Evolutionary conservation across 164 flowering plant species (phyloP), one percentile per base, ranked within the genome.

Genomic region (Vitis amurensis): DNA sequence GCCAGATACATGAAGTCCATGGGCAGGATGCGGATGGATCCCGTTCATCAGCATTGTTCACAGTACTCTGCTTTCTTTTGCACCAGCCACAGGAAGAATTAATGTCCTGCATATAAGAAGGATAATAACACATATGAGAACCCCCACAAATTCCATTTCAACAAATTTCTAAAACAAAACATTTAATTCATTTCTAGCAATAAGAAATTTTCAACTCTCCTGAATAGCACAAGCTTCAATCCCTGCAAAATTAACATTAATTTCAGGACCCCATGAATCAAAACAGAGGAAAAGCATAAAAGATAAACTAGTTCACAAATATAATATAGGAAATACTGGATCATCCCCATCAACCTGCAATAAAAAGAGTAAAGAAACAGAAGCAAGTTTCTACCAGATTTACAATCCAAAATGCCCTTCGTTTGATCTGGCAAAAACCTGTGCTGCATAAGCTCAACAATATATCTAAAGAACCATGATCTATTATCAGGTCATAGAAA

Each of bases 231-330:
- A 85, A 67, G 74, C 69, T 78, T 75, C 59, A 68, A 67, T 4
- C 72, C 88, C 89, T 84, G 89, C 87, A 83, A 78, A 83, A 84
- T 62, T 49, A 78, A 65, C 67, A 79, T 63, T 55, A 59, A 74
- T 44, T 78, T 77, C 78, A 78, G 80, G 68, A 74, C 66, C 44
- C 61, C 71, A 71, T 71, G 49, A 23, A 11, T 44, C 63, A 74
- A 58, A 37, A 37, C 15, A 70, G 67, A n/a, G 51, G 3, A 29
- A 51, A 11, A 15, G 8, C 29, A 31, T 17, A 62, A 77, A 23
- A 23, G 27, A 23, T 23, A 23, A 23, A 0, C 27, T 23, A 23
- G 27, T 23, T 23, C 27, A 65, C 9, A 7, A 10, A 11, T 30
- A 63, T 56, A 29, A 52, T 31, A 55, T 17, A 49, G 2, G 31